Percentiles rank a stretch among this genome's conserved stretches.
Evolutionary conservation across 768 basidiomycete species (phyloP).

Genomic region (Lentinula boryana): DNA sequence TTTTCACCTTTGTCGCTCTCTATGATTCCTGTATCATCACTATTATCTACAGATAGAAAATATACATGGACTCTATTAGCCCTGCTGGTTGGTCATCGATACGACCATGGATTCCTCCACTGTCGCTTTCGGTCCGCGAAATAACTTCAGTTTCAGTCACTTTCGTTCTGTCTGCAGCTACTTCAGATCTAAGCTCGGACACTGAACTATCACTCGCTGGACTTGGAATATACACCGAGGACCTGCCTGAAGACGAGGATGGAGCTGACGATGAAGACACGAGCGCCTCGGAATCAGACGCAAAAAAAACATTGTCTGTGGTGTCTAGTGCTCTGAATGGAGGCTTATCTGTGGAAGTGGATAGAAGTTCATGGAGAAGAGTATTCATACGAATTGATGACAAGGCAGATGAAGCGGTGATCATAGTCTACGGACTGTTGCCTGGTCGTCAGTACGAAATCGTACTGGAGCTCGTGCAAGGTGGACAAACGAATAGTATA

Average conservation of each 20-base stretch:
- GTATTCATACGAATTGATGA: slow-evolving; percentile 79
- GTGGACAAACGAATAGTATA: slow-evolving; percentile 42
- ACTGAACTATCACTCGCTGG: slow-evolving; percentile 37
- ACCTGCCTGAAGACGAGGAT: slow-evolving; percentile 28
- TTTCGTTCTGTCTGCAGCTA: slow-evolving; percentile 60
- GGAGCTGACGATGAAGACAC: slow-evolving; percentile 21
- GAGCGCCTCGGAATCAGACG: slow-evolving; percentile 10
- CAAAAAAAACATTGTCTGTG: slow-evolving; percentile 30
- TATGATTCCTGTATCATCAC: background rate
- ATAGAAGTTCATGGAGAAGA: slow-evolving; percentile 71
- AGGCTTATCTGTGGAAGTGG: slow-evolving; percentile 76
- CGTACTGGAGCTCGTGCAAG: slow-evolving; percentile 69
- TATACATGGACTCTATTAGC: slow-evolving; percentile 11
- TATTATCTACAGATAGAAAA: background rate
- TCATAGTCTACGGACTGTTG: slow-evolving; percentile 85
- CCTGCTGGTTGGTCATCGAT: slow-evolving; percentile 60
- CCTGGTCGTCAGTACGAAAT: slow-evolving; percentile 90
- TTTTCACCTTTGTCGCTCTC: background rate
- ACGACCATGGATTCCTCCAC: slow-evolving; percentile 68
- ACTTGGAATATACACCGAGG: slow-evolving; percentile 27
- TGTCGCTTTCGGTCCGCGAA: slow-evolving; percentile 70
- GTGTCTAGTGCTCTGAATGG: slow-evolving; percentile 66
- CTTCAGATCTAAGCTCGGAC: slow-evolving; percentile 30
- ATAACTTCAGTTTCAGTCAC: slow-evolving; percentile 84
- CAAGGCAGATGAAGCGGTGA: slow-evolving; percentile 78